Evolutionary conservation across 345 rosid species (phyloP).

Genomic region (Gossypium bickii): DNA sequence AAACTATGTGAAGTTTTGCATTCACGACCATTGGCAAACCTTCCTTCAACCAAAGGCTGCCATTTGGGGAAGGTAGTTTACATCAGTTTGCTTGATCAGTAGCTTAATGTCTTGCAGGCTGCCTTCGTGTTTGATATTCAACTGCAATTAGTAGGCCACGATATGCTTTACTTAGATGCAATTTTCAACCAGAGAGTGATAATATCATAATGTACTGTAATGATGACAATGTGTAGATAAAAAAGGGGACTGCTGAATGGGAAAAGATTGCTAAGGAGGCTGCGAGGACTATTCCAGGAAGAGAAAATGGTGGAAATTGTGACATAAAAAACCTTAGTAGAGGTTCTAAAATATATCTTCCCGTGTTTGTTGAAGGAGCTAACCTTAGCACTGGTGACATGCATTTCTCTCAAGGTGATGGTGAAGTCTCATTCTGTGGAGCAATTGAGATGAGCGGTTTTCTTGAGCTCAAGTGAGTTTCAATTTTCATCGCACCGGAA

Average conservation of each 20-base stretch:
- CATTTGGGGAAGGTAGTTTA: conserved; percentile 56
- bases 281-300: conserved; percentile 84
- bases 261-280: conserved; percentile 68
- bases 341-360: conserved; percentile 82
- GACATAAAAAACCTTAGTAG: conserved; percentile 85
- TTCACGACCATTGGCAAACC: conserved; percentile 68
- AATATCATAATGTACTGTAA: conserved; percentile 13
- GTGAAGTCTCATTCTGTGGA: conserved; percentile 89
- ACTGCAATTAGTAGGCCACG: not conserved
- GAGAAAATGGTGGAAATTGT: conserved; percentile 97
- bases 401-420: conserved; percentile 98
- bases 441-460: conserved; percentile 94
- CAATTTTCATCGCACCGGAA: not conserved
- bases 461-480: conserved; percentile 66
- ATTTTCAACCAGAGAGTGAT: not conserved
- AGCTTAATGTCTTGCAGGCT: not conserved
- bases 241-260: conserved; percentile 69
- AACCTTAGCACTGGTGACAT: conserved; percentile 90
- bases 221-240: conserved; percentile 38
- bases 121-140: not conserved
- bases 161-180: not conserved
- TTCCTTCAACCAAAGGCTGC: conserved; percentile 72
- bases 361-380: conserved; percentile 88
- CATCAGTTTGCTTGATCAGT: not conserved
- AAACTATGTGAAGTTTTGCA: conserved; percentile 79